Conservation (phyloP, 345 rosid species). For the Linum usitatissimum region DNA sequence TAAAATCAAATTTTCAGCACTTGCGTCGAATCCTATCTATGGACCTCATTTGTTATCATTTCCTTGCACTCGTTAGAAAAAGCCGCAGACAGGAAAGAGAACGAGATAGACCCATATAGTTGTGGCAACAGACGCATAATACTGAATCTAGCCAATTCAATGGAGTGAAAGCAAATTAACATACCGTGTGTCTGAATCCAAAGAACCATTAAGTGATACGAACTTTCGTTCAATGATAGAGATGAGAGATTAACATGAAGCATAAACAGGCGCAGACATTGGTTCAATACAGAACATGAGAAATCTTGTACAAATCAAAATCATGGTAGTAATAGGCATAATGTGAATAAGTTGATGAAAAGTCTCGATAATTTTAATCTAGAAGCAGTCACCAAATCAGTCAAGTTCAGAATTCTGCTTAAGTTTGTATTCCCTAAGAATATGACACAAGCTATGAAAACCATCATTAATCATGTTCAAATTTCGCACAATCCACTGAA, state of each 20-base stretch:
- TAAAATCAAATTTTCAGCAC: too few relatives aligned
- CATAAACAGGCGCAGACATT: not conserved
- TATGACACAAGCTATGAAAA: not conserved
- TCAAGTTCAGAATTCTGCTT: not conserved
- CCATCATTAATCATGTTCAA: not conserved
- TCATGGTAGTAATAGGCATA: not conserved
- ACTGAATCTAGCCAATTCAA: too few relatives aligned
- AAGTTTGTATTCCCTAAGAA: not conserved
- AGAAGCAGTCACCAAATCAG: not conserved
- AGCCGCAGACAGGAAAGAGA: too few relatives aligned
- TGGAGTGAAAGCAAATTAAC: not conserved
- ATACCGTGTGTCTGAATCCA: not conserved
- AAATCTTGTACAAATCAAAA: not conserved
- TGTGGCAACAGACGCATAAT: too few relatives aligned
- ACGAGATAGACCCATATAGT: too few relatives aligned
- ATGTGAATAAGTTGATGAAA: not conserved
- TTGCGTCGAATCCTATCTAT: too few relatives aligned
- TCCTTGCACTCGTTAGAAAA: too few relatives aligned
- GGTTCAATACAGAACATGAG: not conserved
- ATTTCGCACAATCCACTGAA: not conserved
- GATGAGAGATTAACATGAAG: not conserved
- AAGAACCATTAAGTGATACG: not conserved
- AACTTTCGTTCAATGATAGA: not conserved
- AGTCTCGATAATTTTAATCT: not conserved
- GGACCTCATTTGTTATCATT: too few relatives aligned